Evolutionary conservation across 352 stramenopile species (phyloP).

Genomic region (Phytopythium helicoides): DNA sequence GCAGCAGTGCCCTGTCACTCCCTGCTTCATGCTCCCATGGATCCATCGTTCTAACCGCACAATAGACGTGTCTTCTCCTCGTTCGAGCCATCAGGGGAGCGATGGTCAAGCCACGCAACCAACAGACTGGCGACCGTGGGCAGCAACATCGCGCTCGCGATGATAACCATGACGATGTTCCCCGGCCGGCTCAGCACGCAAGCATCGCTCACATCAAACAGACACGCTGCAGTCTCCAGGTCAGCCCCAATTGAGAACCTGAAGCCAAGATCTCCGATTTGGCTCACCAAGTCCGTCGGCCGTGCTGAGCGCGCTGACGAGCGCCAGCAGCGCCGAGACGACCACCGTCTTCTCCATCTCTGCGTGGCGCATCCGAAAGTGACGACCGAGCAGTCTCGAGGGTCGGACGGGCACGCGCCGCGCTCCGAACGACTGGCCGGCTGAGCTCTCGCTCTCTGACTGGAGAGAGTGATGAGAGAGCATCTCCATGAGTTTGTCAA

Average conservation of each 20-base stretch:
- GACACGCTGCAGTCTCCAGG: slow-evolving; percentile 19
- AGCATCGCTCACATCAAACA: slow-evolving; percentile 19
- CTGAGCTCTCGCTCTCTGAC: too few species aligned
- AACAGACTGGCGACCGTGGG: slow-evolving; percentile 35
- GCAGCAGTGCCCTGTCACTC: not conserved
- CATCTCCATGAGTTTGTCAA: too few species aligned
- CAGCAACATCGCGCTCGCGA: slow-evolving; percentile 43
- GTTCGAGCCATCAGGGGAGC: slow-evolving; percentile 1
- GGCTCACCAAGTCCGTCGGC: slow-evolving; percentile 32
- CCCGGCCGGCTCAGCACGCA: slow-evolving; percentile 38
- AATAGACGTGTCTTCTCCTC: slow-evolving; percentile 29
- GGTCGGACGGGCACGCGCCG: too few species aligned
- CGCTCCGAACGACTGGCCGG: too few species aligned
- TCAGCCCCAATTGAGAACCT: not conserved
- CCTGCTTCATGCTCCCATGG: not conserved
- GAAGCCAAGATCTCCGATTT: too few species aligned
- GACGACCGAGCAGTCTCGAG: too few species aligned
- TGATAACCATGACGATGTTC: slow-evolving; percentile 65
- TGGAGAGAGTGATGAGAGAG: too few species aligned
- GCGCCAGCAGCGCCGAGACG: slow-evolving; percentile 36
- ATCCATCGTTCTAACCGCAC: too few species aligned
- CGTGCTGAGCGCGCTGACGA: slow-evolving; percentile 35
- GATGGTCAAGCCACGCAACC: slow-evolving; percentile 35
- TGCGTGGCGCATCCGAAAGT: not conserved
- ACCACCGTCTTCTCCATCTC: slow-evolving; percentile 52